Evolutionary conservation across 441 rosid species (phyloP).

Genomic region (Corymbia citriodora): DNA sequence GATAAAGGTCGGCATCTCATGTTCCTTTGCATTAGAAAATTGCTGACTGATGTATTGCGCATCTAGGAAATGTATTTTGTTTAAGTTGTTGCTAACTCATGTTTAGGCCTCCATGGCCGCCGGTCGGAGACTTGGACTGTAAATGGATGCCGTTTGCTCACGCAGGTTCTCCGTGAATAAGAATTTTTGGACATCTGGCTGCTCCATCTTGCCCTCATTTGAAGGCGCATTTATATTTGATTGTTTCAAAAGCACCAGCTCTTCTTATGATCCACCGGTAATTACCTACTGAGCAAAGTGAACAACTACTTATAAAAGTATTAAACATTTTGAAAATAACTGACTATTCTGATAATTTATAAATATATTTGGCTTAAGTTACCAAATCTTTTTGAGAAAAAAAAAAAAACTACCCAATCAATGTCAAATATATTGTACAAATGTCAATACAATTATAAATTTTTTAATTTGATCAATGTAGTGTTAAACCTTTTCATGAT

Average conservation of each 20-base stretch:
- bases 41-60: not conserved
- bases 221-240: not conserved
- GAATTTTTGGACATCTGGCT: not conserved
- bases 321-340: not conserved
- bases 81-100: not conserved
- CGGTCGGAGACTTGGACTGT: not conserved
- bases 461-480: fast-evolving
- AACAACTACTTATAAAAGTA: not conserved
- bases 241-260: not conserved
- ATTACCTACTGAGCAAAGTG: not conserved
- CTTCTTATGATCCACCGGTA: not conserved
- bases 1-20: not conserved
- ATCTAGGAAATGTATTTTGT: not conserved
- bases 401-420: not conserved
- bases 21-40: not conserved
- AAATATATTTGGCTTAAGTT: not conserved
- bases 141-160: not conserved
- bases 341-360: not conserved
- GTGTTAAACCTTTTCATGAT: not conserved
- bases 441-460: fast-evolving
- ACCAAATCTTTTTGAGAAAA: not conserved
- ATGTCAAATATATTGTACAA: fast-evolving
- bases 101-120: not conserved
- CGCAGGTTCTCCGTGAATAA: not conserved
- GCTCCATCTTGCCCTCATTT: not conserved